These are phyloP conservation scores for Didymella arachidicola DNA, from an alignment of 2,329 filamentous ascomycete species.

Conservation along the genomic window DNA sequence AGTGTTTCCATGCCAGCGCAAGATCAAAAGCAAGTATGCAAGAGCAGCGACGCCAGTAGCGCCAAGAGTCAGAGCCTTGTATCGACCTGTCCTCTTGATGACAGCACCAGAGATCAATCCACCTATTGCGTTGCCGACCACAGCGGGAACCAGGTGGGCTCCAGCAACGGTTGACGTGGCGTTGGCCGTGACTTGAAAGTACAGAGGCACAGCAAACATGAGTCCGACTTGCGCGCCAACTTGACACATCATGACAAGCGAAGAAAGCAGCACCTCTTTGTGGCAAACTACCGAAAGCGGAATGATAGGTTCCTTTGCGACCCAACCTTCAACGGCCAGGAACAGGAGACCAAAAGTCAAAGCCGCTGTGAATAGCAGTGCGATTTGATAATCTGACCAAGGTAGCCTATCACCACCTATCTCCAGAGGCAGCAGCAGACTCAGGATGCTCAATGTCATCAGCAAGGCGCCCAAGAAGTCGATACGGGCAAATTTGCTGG, in stretches of 20 bases:
- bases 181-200: constrained; percentile 70
- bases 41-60: constrained; percentile 29
- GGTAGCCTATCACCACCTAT: constrained; percentile 56
- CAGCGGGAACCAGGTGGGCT: constrained; percentile 70
- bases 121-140: constrained; percentile 71
- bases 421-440: constrained; percentile 58
- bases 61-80: constrained; percentile 32
- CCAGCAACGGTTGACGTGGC: constrained; percentile 66
- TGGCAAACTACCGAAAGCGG: constrained; percentile 63
- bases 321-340: constrained; percentile 49
- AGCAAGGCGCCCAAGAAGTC: constrained; percentile 66
- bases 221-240: constrained; percentile 66
- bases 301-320: constrained; percentile 65
- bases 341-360: constrained; percentile 39
- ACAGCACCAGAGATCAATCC: constrained; percentile 58
- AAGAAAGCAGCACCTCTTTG: constrained; percentile 62
- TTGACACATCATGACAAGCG: constrained; percentile 63
- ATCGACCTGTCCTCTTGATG: constrained; percentile 34
- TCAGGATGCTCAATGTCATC: constrained; percentile 54
- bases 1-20: constrained; percentile 42
- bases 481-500: constrained; percentile 57
- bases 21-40: constrained; percentile 36
- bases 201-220: constrained; percentile 72
- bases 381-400: constrained; percentile 50
- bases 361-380: constrained; percentile 42